A percentile compares a stretch with the other conserved stretches of the same genome.
Conservation (phyloP, 345 rosid species). For the Atalantia buxifolia region DNA sequence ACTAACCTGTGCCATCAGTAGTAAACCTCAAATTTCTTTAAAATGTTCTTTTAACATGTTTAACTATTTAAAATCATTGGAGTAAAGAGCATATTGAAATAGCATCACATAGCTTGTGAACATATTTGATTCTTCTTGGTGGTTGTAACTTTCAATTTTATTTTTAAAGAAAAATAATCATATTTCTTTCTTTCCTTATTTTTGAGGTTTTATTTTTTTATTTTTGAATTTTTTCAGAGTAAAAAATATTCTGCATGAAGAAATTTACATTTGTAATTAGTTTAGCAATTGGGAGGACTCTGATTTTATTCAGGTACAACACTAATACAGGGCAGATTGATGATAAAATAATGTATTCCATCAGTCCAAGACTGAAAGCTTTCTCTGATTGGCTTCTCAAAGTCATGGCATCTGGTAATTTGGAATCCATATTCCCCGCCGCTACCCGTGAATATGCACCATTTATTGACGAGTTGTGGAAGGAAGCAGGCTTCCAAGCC, state of each 20-base stretch:
- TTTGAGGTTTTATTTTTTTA: too few species aligned
- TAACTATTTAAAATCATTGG: background rate
- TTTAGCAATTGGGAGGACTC: background rate
- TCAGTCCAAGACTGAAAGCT: constrained; percentile 48
- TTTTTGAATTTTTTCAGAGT: too few species aligned
- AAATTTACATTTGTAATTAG: background rate
- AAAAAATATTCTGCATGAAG: background rate
- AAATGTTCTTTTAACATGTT: background rate
- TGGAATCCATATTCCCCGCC: constrained; percentile 62
- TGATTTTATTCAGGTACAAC: constrained; percentile 16
- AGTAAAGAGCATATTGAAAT: background rate
- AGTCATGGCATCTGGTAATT: constrained; percentile 61
- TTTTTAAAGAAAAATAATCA: background rate
- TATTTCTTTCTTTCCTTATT: background rate
- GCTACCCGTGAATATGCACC: constrained; percentile 62
- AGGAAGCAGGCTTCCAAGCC: constrained; percentile 73
- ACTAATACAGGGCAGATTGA: constrained; percentile 32
- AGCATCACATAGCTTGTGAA: background rate
- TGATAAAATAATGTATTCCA: constrained; percentile 38
- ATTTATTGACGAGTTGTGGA: constrained; percentile 65
- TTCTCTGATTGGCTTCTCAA: constrained; percentile 77
- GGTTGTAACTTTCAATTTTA: background rate
- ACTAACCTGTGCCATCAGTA: background rate
- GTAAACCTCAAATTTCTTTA: background rate
- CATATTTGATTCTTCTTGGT: background rate